Evolutionary conservation across 176 grass and related monocot species (phyloP).

Genomic region (Avena insularis): DNA sequence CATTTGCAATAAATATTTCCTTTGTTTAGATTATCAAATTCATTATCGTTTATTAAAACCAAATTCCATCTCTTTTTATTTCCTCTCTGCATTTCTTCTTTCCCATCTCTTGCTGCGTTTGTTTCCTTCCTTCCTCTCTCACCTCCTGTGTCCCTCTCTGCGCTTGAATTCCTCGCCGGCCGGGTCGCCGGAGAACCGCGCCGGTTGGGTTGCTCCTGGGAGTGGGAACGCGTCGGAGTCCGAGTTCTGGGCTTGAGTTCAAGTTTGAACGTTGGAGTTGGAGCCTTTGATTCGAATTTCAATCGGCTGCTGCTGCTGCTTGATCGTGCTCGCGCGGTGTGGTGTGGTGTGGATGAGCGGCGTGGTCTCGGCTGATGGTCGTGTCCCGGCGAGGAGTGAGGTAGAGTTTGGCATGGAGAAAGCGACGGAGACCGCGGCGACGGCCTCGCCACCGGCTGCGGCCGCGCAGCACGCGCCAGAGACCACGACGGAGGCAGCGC

Average conservation of each 20-base stretch:
- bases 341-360: slow-evolving; percentile 6
- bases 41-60: slow-evolving; percentile 19
- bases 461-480: background rate
- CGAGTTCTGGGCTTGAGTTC: slow-evolving; percentile 10
- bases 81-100: slow-evolving; percentile 41
- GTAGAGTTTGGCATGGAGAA: slow-evolving; percentile 34
- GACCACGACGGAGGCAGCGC: background rate
- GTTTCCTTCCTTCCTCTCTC: background rate
- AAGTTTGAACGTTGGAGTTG: slow-evolving; percentile 9
- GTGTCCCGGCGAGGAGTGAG: slow-evolving; percentile 3
- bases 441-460: slow-evolving; percentile 36
- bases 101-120: slow-evolving; percentile 26
- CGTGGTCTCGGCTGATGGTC: slow-evolving; percentile 44
- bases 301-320: background rate
- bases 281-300: slow-evolving; percentile 12
- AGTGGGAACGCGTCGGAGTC: background rate
- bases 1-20: slow-evolving; percentile 46
- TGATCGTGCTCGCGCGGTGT: slow-evolving; percentile 34
- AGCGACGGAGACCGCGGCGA: slow-evolving; percentile 44
- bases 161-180: slow-evolving; percentile 49
- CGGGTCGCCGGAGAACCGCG: slow-evolving; percentile 20
- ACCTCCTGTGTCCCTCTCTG: background rate
- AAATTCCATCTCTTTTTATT: slow-evolving; percentile 48
- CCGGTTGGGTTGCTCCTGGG: background rate
- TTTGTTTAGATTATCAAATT: slow-evolving; percentile 48